Conservation (phyloP, 2,329 filamentous ascomycete species). For the Ciborinia camelliae region DNA sequence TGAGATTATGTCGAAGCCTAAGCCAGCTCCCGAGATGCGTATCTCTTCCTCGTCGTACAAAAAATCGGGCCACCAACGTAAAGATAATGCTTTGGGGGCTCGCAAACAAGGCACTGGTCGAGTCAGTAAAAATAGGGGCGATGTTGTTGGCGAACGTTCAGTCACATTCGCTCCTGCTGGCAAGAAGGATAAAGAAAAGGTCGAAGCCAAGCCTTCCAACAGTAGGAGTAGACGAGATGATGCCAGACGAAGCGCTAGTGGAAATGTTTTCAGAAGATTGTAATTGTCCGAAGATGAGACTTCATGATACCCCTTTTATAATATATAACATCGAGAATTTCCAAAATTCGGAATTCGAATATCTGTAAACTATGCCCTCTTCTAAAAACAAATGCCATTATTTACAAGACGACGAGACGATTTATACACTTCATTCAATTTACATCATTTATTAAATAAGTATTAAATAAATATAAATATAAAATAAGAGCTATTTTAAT, state of each 20-base stretch:
- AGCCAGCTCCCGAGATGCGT: constrained; percentile 51
- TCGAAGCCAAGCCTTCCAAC: constrained; percentile 21
- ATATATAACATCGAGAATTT: constrained; percentile 9
- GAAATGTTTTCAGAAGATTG: constrained; percentile 70
- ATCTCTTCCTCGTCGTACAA: constrained; percentile 67
- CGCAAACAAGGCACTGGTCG: constrained; percentile 51
- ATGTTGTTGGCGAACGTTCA: constrained; percentile 60
- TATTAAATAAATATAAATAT: constrained; percentile 1
- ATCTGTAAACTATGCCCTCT: constrained; percentile 4
- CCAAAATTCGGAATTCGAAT: neutral
- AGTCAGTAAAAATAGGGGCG: constrained; percentile 45
- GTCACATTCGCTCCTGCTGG: constrained; percentile 68
- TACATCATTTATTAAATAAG: neutral
- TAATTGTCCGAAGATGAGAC: constrained; percentile 37
- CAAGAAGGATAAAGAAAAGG: constrained; percentile 47
- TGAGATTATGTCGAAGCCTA: constrained; percentile 37
- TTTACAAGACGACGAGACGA: neutral
- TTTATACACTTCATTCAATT: neutral
- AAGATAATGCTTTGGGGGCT: constrained; percentile 55
- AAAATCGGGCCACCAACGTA: constrained; percentile 51
- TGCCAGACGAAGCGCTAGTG: constrained; percentile 67
- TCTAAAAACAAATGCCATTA: neutral
- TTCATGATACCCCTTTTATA: constrained; percentile 20
- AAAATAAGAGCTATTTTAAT: no score
- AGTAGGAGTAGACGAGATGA: constrained; percentile 36